Evolutionary conservation across 306 rosid genomes (phyloP), one percentile per base, ranked within the genome.

Genomic region (Ceratonia siliqua): DNA sequence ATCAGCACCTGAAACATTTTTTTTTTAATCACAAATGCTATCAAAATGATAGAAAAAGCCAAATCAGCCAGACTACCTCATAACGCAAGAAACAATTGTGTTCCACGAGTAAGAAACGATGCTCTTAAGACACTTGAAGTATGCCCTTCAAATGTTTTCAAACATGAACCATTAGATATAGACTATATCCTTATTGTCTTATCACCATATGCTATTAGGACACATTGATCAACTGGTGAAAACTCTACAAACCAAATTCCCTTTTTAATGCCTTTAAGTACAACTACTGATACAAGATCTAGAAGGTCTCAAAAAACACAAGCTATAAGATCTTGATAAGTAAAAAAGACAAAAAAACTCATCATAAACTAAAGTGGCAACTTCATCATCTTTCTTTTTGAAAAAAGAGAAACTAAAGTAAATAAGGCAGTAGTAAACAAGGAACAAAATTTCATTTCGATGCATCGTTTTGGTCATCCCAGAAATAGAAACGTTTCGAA

Each of bases 141-240:
- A 83, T 94, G 98, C 49, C 98, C 96, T 86, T 88, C 96, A 88
- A 94, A 91, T 73, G 96, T 87, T 82, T 90, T 94, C 86, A 94
- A 87, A 88, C 97, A 94, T 4, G 91, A 94, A 62, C 97, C 98
- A 82, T 94, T 95, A 45, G 96, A 82, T 80, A 94, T 82, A 68
- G 91, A 86, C 98, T 97, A 94, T 74, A 94, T 91, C 88, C 87
- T 91, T 72, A 94, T 86, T 30, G 97, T 90, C 83, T 90, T 91
- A 71, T 94, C 98, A 69, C 98, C 98, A 54, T 97, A 94, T 58
- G 98, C 91, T 18, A 97, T 94, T 75, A 91, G 70, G 54, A 91
- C 94, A 87, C 97, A 94, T 62, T 91, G 96, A 83, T 94, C 98
- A 70, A 91, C 91, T 8, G 98, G 97, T 85, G 98, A 94, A 85